Conservation (phyloP, 352 stramenopile genomes). For the Phytophthora hybrid region DNA sequence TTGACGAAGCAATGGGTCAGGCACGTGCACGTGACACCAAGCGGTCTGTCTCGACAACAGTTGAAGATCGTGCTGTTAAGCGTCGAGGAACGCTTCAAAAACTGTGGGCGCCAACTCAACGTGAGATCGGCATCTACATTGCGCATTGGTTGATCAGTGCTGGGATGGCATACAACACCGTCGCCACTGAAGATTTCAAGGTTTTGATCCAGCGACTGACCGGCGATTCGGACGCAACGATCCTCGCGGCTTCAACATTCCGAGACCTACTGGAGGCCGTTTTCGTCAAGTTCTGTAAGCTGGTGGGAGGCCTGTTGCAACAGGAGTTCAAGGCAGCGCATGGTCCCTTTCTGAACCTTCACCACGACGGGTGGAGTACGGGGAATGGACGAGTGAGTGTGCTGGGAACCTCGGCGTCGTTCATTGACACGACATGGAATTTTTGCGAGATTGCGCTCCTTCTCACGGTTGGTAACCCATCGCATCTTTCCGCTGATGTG, state of each 20-base stretch:
- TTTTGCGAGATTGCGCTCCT: slow-evolving; percentile 8
- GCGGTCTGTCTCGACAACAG: not conserved
- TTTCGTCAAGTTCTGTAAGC: slow-evolving; percentile 4
- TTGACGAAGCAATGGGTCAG: not conserved
- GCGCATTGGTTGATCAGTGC: slow-evolving; percentile 10
- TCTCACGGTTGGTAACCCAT: slow-evolving; percentile 11
- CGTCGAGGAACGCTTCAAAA: not conserved
- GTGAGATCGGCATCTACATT: not conserved
- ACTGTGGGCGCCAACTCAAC: not conserved
- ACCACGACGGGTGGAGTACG: slow-evolving; percentile 8
- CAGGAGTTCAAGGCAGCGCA: not conserved
- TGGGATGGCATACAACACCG: slow-evolving; percentile 8
- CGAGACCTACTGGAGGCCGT: not conserved
- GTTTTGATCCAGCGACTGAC: not conserved
- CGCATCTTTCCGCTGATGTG: not conserved
- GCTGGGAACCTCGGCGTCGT: slow-evolving; percentile 3
- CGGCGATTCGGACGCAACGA: not conserved
- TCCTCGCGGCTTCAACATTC: not conserved
- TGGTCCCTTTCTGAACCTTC: slow-evolving; percentile 8
- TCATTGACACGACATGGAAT: slow-evolving; percentile 6
- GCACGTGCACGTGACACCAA: not conserved
- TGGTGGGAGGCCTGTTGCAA: not conserved
- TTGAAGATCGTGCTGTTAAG: not conserved
- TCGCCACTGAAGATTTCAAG: not conserved
- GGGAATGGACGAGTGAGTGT: not conserved